Conservation (phyloP, 1,284 basidiomycete genomes). For the Cerrena zonata region DNA sequence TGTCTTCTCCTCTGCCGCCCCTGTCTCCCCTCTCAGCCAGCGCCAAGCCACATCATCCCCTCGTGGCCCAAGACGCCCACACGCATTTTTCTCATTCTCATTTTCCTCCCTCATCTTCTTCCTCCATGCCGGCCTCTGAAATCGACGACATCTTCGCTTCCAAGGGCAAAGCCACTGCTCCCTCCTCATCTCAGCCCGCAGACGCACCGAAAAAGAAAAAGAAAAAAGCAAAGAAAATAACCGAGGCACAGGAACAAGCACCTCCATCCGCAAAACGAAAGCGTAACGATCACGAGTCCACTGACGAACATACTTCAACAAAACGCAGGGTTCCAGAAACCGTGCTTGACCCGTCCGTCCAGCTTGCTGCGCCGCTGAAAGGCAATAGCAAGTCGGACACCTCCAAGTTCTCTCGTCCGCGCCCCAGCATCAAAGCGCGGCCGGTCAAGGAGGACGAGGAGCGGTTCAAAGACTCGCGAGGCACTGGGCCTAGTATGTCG, state of each 20-base stretch:
- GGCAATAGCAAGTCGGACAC: slow-evolving; percentile 23
- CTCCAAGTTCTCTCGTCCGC: background rate
- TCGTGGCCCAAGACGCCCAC: slow-evolving; percentile 3
- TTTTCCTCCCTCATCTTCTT: slow-evolving; percentile 16
- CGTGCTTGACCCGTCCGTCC: slow-evolving; percentile 51
- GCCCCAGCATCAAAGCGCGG: slow-evolving; percentile 24
- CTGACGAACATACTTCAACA: slow-evolving; percentile 12
- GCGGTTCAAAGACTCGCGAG: slow-evolving; percentile 73
- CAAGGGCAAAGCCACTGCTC: slow-evolving; percentile 37
- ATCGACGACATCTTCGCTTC: slow-evolving; percentile 76
- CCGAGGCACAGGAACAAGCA: slow-evolving; percentile 13
- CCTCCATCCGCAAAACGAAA: slow-evolving; percentile 13
- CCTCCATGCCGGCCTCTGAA: slow-evolving; percentile 50
- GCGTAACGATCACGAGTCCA: slow-evolving; percentile 14
- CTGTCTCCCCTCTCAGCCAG: background rate
- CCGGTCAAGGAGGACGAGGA: slow-evolving; percentile 38
- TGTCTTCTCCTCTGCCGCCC: background rate
- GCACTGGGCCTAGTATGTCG: slow-evolving; percentile 63
- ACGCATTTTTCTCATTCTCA: background rate
- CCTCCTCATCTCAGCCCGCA: slow-evolving; percentile 32
- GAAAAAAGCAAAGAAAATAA: slow-evolving; percentile 28
- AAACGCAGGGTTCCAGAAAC: slow-evolving; percentile 51
- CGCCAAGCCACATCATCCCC: slow-evolving; percentile 1
- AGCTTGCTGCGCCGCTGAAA: slow-evolving; percentile 27
- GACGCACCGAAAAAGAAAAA: slow-evolving; percentile 38